Conservation (phyloP, 164 flowering plant genomes). For the Vitis rotundifolia region DNA sequence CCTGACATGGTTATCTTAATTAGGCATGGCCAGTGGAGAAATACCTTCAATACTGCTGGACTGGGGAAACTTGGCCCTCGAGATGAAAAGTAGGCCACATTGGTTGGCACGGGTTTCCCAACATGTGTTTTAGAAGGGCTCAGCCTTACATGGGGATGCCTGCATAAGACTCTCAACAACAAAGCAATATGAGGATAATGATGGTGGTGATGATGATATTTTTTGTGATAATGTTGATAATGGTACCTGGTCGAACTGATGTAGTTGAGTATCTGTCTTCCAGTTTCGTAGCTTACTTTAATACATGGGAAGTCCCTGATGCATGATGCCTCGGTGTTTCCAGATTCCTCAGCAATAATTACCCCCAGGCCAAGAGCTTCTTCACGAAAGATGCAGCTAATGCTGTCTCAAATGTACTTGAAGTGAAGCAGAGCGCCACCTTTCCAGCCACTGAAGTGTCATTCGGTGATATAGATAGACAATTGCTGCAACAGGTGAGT, state of each 20-base stretch:
- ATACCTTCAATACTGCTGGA: slow-evolving; percentile 25
- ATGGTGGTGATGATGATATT: background rate
- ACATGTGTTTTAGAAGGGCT: slow-evolving; percentile 1
- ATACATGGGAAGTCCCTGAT: slow-evolving; percentile 8
- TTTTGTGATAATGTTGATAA: background rate
- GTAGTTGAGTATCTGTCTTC: slow-evolving; percentile 14
- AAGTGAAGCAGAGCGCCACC: slow-evolving; percentile 2
- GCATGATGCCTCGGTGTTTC: background rate
- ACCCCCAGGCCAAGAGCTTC: slow-evolving; percentile 8
- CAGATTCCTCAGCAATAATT: background rate
- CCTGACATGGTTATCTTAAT: too few species aligned
- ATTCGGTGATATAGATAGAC: background rate
- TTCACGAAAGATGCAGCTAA: background rate
- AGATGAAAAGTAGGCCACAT: slow-evolving; percentile 25
- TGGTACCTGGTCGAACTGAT: slow-evolving; percentile 18
- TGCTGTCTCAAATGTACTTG: too few species aligned
- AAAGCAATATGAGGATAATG: too few species aligned
- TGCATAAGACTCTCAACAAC: background rate
- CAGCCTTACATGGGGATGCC: slow-evolving; percentile 1
- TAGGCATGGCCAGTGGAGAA: background rate
- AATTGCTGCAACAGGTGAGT: background rate
- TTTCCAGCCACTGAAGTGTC: background rate
- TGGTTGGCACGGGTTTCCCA: slow-evolving; percentile 16
- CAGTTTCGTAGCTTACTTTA: slow-evolving; percentile 17
- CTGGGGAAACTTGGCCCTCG: slow-evolving; percentile 25